A percentile compares a stretch with the other conserved stretches of the same genome.
Conservation (phyloP, 129 eudicot species). For the Tagetes patula region DNA sequence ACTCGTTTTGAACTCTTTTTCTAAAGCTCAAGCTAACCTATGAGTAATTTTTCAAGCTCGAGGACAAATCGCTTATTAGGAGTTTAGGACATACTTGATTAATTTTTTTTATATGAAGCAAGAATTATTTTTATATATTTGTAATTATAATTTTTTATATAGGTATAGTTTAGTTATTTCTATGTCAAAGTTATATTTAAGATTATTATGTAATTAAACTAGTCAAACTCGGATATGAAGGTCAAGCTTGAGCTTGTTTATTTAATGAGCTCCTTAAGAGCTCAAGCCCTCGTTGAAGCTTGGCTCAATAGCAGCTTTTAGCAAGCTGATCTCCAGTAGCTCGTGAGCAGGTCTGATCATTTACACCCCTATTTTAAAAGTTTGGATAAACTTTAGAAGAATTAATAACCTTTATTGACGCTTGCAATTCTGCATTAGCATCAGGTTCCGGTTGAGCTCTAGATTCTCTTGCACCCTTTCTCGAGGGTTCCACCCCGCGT, state of each 20-base stretch:
- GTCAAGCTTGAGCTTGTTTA: neutral
- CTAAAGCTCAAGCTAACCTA: neutral
- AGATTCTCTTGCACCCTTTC: constrained; percentile 55
- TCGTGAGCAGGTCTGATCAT: neutral
- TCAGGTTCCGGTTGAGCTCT: constrained; percentile 75
- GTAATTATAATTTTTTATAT: neutral
- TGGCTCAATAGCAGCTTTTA: neutral
- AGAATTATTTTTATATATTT: neutral
- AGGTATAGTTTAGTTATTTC: neutral
- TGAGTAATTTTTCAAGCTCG: neutral
- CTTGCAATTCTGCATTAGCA: constrained; percentile 82
- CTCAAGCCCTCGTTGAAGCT: neutral
- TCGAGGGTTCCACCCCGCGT: constrained; percentile 45
- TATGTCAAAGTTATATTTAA: no score
- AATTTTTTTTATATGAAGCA: neutral
- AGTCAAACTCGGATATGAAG: neutral
- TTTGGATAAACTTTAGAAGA: constrained; percentile 7
- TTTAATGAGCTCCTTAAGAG: neutral
- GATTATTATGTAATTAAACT: neutral
- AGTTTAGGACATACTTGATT: neutral
- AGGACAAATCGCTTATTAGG: neutral
- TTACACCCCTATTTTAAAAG: neutral
- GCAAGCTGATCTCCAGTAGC: neutral
- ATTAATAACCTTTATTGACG: constrained; percentile 57
- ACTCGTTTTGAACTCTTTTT: neutral